Conservation (phyloP, 75 land plant species). For the Cupressus sempervirens region DNA sequence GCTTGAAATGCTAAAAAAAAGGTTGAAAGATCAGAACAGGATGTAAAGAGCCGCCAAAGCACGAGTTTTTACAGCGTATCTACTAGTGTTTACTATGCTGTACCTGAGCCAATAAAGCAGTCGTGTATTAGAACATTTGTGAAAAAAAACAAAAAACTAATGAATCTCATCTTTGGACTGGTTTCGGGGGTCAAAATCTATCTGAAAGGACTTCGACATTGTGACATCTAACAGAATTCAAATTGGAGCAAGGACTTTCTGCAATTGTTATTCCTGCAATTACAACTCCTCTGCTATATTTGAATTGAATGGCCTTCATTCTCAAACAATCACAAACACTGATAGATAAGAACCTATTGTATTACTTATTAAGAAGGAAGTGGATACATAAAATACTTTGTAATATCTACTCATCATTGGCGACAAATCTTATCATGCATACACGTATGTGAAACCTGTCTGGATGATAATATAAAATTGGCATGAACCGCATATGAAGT, state of each 20-base stretch:
- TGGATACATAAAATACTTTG: background rate
- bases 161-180: conserved; percentile 52
- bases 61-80: too few species aligned
- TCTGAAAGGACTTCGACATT: conserved; percentile 32
- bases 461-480: too few species aligned
- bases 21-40: too few species aligned
- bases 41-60: too few species aligned
- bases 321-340: background rate
- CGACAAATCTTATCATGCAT: too few species aligned
- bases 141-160: conserved; percentile 7
- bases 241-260: background rate
- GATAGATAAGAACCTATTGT: too few species aligned
- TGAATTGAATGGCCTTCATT: conserved; percentile 10
- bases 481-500: too few species aligned
- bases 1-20: too few species aligned
- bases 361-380: background rate
- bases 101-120: conserved; percentile 32
- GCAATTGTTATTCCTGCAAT: background rate
- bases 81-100: too few species aligned
- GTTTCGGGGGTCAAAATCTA: conserved; percentile 23
- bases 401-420: background rate
- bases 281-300: background rate
- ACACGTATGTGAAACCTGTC: too few species aligned
- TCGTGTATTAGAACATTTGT: conserved; percentile 17
- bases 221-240: conserved; percentile 19